Percentiles rank a stretch among this genome's conserved stretches.
These are phyloP conservation scores for Penicillium desertorum DNA, from an alignment of 495 filamentous ascomycete species.

Conservation along the genomic window DNA sequence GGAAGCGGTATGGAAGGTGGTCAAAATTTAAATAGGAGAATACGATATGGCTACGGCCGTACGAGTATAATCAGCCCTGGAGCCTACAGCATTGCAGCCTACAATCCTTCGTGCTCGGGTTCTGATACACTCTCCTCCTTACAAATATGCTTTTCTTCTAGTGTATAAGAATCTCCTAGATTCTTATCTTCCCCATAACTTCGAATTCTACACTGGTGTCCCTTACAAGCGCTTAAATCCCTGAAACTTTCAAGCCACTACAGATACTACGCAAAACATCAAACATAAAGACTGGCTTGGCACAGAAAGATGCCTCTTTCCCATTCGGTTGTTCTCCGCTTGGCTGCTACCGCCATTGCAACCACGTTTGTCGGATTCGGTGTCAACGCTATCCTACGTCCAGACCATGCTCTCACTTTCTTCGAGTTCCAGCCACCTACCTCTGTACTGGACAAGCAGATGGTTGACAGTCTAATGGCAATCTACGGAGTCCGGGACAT, in stretches of 20 bases:
- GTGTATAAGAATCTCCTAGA: not conserved
- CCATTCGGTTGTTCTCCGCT: slow-evolving; percentile 19
- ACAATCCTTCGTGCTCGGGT: not conserved
- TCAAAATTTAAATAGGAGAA: too few relatives aligned
- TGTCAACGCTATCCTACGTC: slow-evolving; percentile 48
- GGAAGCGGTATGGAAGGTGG: too few relatives aligned
- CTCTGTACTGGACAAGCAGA: slow-evolving; percentile 26
- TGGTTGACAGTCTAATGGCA: slow-evolving; percentile 44
- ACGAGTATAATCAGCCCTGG: not conserved
- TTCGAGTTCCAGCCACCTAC: slow-evolving; percentile 44
- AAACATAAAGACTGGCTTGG: not conserved
- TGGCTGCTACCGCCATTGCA: slow-evolving; percentile 38
- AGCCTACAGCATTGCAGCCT: not conserved
- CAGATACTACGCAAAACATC: not conserved
- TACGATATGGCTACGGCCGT: too few relatives aligned
- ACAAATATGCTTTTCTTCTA: not conserved
- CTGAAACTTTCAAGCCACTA: not conserved
- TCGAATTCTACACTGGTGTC: not conserved
- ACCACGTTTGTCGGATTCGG: slow-evolving; percentile 50
- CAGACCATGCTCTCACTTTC: slow-evolving; percentile 45
- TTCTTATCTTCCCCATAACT: not conserved
- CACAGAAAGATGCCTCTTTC: slow-evolving; percentile 20
- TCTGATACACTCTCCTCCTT: too few relatives aligned
- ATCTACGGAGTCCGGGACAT: slow-evolving; percentile 54
- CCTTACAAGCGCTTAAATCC: not conserved